Evolutionary conservation across 1,139 yeast species (phyloP), one percentile per base, ranked within the genome.

Genomic region (Saccharomyces hybrid): DNA sequence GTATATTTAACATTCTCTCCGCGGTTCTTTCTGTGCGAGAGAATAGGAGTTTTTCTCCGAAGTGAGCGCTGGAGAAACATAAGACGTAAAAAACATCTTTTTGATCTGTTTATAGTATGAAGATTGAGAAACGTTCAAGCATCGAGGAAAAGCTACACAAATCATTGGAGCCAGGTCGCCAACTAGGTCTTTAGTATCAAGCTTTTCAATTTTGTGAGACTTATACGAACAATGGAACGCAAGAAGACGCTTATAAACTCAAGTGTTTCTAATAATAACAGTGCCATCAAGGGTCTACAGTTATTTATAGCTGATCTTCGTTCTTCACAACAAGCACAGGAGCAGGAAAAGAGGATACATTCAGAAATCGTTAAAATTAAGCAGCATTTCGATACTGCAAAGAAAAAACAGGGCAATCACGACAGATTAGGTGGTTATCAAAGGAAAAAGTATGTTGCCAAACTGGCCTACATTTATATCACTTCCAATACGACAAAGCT

Each of bases 231-330:
- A 3, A 59, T 61, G 63, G 65, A 62, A 5, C 57, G 61, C 44
- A 59, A 59, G 34, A 61, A 56, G 26, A 52, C 50, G 8, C 23
- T 50, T 11, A 28, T 56, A n/a, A 54, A 51, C 38, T 44, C 53
- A n/a, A 55, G 52, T 13, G 53, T 52, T 8, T 53, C 58, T 7
- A 58, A 48, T 42, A 51, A 55, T 47, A 53, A 56, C 20, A 61
- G 58, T 51, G 55, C 58, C 26, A 73, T 73, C 64, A 73, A 70
- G 55, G 77, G 77, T 9, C 59, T 73, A 46, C 75, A 72, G 73
- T 89, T 87, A 70, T 93, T 93, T 76, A 89, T 93, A 59, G 82
- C 91, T 48, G 97, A 91, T 68, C 72, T 93, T 51, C 76, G 98
- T 51, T 82, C 86, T 59, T 76, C 91, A 7, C 64, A 65, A 42